These are phyloP conservation scores for Cucurbita pepo DNA, from an alignment of 306 rosid genomes.

Conservation along the genomic window DNA sequence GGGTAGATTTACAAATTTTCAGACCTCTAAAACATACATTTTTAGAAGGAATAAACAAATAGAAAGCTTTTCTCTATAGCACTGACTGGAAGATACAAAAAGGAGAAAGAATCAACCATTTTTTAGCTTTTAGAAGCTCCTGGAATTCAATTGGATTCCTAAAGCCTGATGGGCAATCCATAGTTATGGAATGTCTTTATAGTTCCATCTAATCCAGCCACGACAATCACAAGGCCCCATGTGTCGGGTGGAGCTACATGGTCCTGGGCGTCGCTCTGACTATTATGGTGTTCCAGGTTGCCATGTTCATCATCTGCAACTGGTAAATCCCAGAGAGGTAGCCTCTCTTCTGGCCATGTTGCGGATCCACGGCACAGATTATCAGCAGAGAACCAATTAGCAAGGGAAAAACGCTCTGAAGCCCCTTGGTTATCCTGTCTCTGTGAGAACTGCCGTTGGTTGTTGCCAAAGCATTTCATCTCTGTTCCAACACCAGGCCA, in stretches of 20 bases:
- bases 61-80: background rate
- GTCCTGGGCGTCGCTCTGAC: background rate
- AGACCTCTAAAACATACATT: background rate
- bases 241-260: slow-evolving; percentile 25
- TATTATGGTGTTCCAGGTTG: background rate
- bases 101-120: background rate
- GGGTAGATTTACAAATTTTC: background rate
- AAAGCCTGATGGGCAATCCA: slow-evolving; percentile 62
- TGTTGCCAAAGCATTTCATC: background rate
- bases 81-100: background rate
- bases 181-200: slow-evolving; percentile 77
- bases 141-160: background rate
- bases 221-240: slow-evolving; percentile 64
- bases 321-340: slow-evolving; percentile 35
- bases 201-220: slow-evolving; percentile 62
- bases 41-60: background rate
- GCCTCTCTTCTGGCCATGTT: slow-evolving; percentile 91
- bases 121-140: background rate
- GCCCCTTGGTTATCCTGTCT: slow-evolving; percentile 7
- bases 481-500: slow-evolving; percentile 42
- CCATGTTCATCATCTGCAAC: slow-evolving; percentile 17
- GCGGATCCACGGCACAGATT: slow-evolving; percentile 36
- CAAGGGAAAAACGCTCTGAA: slow-evolving; percentile 29
- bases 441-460: background rate
- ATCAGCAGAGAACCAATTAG: slow-evolving; percentile 59